These are phyloP conservation scores for Syncephalis fuscata DNA, from an alignment of 371 early-diverging fungal species.

Conservation along the genomic window DNA sequence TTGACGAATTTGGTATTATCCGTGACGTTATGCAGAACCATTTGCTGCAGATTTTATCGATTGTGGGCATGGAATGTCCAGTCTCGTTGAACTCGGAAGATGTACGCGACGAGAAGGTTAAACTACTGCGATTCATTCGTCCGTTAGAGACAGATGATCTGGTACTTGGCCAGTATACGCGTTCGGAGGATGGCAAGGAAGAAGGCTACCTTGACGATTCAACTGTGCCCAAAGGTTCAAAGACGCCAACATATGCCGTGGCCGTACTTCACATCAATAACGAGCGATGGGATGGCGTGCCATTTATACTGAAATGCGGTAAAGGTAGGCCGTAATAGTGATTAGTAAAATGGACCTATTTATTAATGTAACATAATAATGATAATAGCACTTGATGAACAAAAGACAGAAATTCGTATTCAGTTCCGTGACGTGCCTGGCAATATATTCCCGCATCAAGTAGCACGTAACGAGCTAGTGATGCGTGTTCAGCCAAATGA, in stretches of 20 bases:
- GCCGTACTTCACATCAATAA: constrained; percentile 74
- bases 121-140: constrained; percentile 67
- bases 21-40: constrained; percentile 99
- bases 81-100: constrained; percentile 71
- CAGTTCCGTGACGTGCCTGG: constrained; percentile 86
- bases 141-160: constrained; percentile 60
- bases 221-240: constrained; percentile 58
- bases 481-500: constrained; percentile 91
- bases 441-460: constrained; percentile 38
- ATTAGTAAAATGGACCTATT: neutral
- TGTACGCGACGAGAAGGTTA: constrained; percentile 79
- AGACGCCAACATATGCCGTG: constrained; percentile 89
- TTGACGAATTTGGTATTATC: constrained; percentile 98
- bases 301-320: constrained; percentile 91
- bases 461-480: constrained; percentile 88
- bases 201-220: constrained; percentile 85
- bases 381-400: constrained; percentile 63
- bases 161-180: constrained; percentile 78
- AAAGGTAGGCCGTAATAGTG: constrained; percentile 31
- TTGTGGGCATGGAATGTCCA: constrained; percentile 91
- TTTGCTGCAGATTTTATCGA: constrained; percentile 76
- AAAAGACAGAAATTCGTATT: constrained; percentile 85
- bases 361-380: too few species aligned
- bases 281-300: constrained; percentile 93
- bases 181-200: constrained; percentile 48